Evolutionary conservation across 257 asterid genomes (phyloP), one percentile per base, ranked within the genome.

Genomic region (Leonotis leonurus): DNA sequence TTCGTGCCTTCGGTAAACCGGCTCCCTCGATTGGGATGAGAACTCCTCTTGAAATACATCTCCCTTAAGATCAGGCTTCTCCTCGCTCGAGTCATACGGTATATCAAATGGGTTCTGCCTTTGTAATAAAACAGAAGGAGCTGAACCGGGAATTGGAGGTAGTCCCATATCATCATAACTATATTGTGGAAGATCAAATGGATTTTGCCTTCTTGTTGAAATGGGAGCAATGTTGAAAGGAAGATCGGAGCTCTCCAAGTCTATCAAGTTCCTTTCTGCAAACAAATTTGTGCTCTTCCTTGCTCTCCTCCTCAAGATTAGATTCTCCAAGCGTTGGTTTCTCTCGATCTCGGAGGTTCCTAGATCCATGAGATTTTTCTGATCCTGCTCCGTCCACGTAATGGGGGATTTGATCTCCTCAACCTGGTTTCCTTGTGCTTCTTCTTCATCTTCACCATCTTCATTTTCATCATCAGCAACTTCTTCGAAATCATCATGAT

Each of bases 61-160:
- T 60, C 80, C 91, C 84, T 67, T 64, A 33, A 88, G 95, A 68
- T 88, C 75, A 29, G 94, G 95, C 74, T 90, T 90, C 78, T 85
- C 96, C 75, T 88, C 98, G 64, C 69, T 78, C 0, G 90, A 81
- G 77, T 84, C 96, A 56, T 88, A 90, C 46, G 96, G 96, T 49
- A 88, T 78, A 62, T 90, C 95, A 52, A 90, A 88, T 59, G 98
- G 98, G 77, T 88, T 90, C 61, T 75, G 65, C 76, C 92, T 81
- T 2, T 76, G 88, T 43, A 81, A 58, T 64, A 90, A 74, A 81
- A 88, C 54, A 10, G 96, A 88, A 24, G 98, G 98, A 37, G 98
- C 98, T 25, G 98, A 90, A 36, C 98, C 98, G 2, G 96, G 98
- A 71, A 90, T 78, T 0, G 91, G 89, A 45, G 94, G 96, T 22